Conservation (phyloP, 2,329 filamentous ascomycete species). For the Colletotrichum ledebouriae region DNA sequence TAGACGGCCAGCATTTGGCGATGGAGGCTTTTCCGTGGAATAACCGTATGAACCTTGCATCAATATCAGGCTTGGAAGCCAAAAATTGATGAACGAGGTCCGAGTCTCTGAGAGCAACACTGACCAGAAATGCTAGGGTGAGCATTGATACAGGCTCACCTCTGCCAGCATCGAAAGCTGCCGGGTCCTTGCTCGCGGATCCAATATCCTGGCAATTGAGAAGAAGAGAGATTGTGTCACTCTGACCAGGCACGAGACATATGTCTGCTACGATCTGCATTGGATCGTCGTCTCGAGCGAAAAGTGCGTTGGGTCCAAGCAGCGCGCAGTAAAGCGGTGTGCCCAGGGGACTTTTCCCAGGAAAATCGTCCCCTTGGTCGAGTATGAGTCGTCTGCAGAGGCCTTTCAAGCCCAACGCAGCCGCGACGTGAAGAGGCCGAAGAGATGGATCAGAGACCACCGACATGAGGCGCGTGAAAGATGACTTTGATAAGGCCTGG, state of each 20-base stretch:
- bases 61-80: neutral
- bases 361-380: conserved; percentile 37
- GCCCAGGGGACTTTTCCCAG: conserved; percentile 46
- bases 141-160: conserved; percentile 24
- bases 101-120: conserved; percentile 16
- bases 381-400: conserved; percentile 46
- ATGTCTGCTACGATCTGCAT: conserved; percentile 2
- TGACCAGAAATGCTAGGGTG: conserved; percentile 29
- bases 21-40: conserved; percentile 16
- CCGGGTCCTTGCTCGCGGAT: no score
- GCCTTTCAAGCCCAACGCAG: conserved; percentile 49
- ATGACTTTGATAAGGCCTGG: conserved; percentile 44
- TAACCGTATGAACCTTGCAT: conserved; percentile 17
- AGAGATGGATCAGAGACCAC: conserved; percentile 47
- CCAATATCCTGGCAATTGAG: no score
- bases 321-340: conserved; percentile 53
- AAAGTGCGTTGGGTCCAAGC: conserved; percentile 48
- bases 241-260: conserved; percentile 18
- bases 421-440: conserved; percentile 52
- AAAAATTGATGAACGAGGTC: conserved; percentile 5
- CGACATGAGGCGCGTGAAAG: conserved; percentile 49
- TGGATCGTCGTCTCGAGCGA: conserved; percentile 42
- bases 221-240: conserved; percentile 45
- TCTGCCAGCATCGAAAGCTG: no score
- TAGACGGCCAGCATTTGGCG: conserved; percentile 18